Evolutionary conservation across 371 early-diverging fungal species (phyloP).

Genomic region (Mucor saturninus): DNA sequence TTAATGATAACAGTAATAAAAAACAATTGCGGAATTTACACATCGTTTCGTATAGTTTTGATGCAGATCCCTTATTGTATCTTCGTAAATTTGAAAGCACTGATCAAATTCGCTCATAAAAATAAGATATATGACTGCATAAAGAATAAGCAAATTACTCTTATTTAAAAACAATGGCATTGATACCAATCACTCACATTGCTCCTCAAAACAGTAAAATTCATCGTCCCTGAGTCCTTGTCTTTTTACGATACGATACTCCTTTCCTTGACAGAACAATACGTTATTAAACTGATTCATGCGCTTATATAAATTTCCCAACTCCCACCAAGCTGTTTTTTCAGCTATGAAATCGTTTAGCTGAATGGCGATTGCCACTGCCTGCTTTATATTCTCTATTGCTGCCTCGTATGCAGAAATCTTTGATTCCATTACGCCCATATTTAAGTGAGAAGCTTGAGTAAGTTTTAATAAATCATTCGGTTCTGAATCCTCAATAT

Average conservation of each 20-base stretch:
- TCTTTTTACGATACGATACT: constrained; percentile 23
- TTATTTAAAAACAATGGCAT: background rate
- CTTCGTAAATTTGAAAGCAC: background rate
- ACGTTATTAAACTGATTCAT: constrained; percentile 19
- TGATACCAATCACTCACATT: constrained; percentile 16
- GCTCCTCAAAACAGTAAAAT: constrained; percentile 34
- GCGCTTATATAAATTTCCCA: constrained; percentile 34
- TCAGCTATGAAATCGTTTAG: constrained; percentile 26
- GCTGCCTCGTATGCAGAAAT: constrained; percentile 12
- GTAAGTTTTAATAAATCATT: constrained; percentile 16
- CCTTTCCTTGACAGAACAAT: constrained; percentile 33
- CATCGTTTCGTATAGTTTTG: background rate
- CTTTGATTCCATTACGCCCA: constrained; percentile 44
- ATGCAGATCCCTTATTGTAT: background rate
- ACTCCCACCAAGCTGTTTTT: constrained; percentile 42
- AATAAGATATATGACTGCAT: constrained; percentile 4
- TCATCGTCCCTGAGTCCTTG: constrained; percentile 30
- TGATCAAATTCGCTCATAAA: constrained; percentile 11
- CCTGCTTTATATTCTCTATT: constrained; percentile 20
- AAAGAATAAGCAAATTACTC: background rate
- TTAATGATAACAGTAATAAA: too few relatives aligned
- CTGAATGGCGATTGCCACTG: constrained; percentile 24
- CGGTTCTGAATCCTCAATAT: constrained; percentile 23
- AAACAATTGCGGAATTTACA: background rate
- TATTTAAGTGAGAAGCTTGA: constrained; percentile 41